A percentile compares a stretch with the other conserved stretches of the same genome.
These are phyloP conservation scores for Abrus pulchellus DNA, from an alignment of 306 rosid genomes.

Conservation along the genomic window DNA sequence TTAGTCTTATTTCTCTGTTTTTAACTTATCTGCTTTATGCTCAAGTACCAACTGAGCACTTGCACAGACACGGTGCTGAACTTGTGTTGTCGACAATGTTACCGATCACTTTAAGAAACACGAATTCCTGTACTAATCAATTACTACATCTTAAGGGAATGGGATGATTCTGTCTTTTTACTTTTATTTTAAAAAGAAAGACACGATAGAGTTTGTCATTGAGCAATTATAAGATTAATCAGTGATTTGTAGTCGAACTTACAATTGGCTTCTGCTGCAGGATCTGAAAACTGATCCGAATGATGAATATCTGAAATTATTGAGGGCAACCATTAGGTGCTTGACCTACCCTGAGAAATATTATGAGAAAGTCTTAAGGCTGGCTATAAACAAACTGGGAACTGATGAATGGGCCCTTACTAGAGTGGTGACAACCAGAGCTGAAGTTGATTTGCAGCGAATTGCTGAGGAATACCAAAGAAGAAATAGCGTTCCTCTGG, in stretches of 20 bases:
- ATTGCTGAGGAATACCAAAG: constrained; percentile 82
- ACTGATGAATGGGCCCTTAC: constrained; percentile 88
- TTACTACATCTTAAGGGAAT: constrained; percentile 8
- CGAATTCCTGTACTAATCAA: background rate
- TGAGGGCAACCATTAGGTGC: constrained; percentile 73
- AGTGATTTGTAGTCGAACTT: constrained; percentile 35
- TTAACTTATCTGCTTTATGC: constrained; percentile 19
- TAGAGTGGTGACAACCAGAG: constrained; percentile 84
- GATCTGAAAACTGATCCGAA: constrained; percentile 75
- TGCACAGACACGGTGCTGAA: background rate
- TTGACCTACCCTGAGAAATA: constrained; percentile 82
- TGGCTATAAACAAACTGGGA: constrained; percentile 76
- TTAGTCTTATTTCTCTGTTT: constrained; percentile 8
- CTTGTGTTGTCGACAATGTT: background rate
- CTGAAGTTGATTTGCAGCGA: constrained; percentile 83
- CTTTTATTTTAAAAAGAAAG: background rate
- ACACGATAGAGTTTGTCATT: constrained; percentile 1
- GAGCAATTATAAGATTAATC: background rate
- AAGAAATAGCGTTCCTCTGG: constrained; percentile 82
- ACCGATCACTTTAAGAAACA: constrained; percentile 26
- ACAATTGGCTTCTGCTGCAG: constrained; percentile 57
- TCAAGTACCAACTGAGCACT: constrained; percentile 17
- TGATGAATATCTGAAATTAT: constrained; percentile 72
- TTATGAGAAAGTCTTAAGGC: constrained; percentile 68
- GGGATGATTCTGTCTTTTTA: background rate